These are phyloP conservation scores for Arthrinium phaeospermum DNA, from an alignment of 2,329 filamentous ascomycete genomes.

Conservation along the genomic window DNA sequence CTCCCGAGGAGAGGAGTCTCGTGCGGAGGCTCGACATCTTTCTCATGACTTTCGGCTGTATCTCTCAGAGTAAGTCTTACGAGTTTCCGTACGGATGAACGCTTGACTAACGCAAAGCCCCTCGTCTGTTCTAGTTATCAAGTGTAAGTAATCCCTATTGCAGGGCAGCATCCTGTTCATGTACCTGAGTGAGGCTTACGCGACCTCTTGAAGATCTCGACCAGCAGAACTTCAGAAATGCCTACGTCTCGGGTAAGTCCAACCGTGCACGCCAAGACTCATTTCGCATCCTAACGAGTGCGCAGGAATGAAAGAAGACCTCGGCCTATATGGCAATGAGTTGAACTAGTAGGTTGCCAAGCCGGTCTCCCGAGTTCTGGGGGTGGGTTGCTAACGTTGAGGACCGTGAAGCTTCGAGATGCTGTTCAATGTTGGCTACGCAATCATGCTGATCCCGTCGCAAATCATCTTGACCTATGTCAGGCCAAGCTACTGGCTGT, in stretches of 20 bases:
- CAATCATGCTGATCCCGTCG: slow-evolving; percentile 43
- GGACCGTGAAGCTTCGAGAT: slow-evolving; percentile 37
- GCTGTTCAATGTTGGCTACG: slow-evolving; percentile 43
- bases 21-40: slow-evolving; percentile 42
- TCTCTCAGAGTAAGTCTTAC: slow-evolving; percentile 38
- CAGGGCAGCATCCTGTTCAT: too few species aligned
- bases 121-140: slow-evolving; percentile 29
- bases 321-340: slow-evolving; percentile 25
- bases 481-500: slow-evolving; percentile 42
- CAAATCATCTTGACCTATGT: slow-evolving; percentile 45
- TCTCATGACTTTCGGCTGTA: slow-evolving; percentile 43
- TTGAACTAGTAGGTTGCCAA: slow-evolving; percentile 31
- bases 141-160: slow-evolving; percentile 26
- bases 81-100: background rate
- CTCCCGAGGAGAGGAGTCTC: slow-evolving; percentile 38
- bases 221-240: slow-evolving; percentile 40
- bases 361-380: background rate
- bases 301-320: slow-evolving; percentile 35
- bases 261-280: background rate
- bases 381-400: background rate
- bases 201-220: slow-evolving; percentile 37
- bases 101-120: background rate
- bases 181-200: slow-evolving; percentile 22
- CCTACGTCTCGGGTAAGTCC: slow-evolving; percentile 40
- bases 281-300: background rate